These are phyloP conservation scores for Pinguiococcus pyrenoidosus DNA, from an alignment of 108 stramenopile species.

Conservation along the genomic window DNA sequence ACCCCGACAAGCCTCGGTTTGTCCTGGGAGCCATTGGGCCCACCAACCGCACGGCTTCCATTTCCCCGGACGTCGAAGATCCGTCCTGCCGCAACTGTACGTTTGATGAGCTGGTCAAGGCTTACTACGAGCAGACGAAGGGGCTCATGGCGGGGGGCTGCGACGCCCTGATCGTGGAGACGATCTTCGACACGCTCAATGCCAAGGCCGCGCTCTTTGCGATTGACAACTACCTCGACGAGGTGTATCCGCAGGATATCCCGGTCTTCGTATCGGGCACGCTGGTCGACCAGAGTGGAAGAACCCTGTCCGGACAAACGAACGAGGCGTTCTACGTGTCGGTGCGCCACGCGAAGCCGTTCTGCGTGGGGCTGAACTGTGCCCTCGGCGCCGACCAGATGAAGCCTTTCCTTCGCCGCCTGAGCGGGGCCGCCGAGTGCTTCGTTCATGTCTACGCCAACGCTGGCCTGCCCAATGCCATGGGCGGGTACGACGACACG, in stretches of 20 bases:
- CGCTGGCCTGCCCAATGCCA: constrained; percentile 95
- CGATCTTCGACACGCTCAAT: constrained; percentile 95
- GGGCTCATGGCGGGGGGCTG: constrained; percentile 87
- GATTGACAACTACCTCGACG: constrained; percentile 74
- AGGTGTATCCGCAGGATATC: constrained; percentile 61
- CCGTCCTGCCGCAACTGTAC: constrained; percentile 82
- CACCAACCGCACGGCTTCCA: constrained; percentile 90
- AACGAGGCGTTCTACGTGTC: constrained; percentile 92
- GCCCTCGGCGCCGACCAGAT: constrained; percentile 92
- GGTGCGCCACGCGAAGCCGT: constrained; percentile 89
- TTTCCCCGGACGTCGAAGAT: constrained; percentile 90
- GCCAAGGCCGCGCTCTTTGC: constrained; percentile 95
- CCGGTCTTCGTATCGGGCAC: constrained; percentile 96
- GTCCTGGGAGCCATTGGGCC: constrained; percentile 93
- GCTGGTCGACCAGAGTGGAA: constrained; percentile 90
- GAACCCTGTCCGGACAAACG: constrained; percentile 94
- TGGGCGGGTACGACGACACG: constrained; percentile 97
- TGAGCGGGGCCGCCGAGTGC: constrained; percentile 77
- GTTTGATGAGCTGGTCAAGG: constrained; percentile 92
- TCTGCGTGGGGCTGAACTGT: constrained; percentile 97
- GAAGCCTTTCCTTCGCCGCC: constrained; percentile 82
- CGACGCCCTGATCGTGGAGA: constrained; percentile 95
- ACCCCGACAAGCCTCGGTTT: constrained; percentile 87
- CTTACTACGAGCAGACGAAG: constrained; percentile 86
- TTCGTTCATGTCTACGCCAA: constrained; percentile 95